Base-by-base conservation (phyloP, 2,329 filamentous ascomycete genomes). In the Fonsecaea monophora region DNA sequence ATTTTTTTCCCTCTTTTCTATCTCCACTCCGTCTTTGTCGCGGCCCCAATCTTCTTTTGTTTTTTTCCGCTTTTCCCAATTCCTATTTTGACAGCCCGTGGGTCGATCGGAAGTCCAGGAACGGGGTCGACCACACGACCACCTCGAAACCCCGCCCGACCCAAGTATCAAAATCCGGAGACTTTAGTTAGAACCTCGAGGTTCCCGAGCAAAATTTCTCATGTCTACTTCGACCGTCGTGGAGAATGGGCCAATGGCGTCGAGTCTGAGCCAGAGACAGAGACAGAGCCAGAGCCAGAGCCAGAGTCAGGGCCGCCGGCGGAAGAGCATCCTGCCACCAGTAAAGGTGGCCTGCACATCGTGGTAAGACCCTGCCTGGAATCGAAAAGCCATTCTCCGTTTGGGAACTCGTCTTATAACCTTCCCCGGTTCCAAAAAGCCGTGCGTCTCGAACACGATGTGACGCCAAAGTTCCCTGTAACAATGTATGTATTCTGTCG, bases 261-360 rank as follows among this genome's bases (percentile, higher is more conserved):
- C 53, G 30, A 45, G 35, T 25, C 55, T 2, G 25, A 25, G 25
- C 3, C 25, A 25, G 25, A 25, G 25, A 0, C 25, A 25, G 25
- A 25, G 25, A 0, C 25, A 25, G 25, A 2, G 25, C n/a, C n/a
- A 25, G 25, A 25, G 25, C 3, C 25, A 25, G 25, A 25, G 25
- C 3, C 25, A 25, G 25, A 2, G 25, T 2, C 25, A 38, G n/a
- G 13, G 55, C 38, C 35, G n/a, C 37, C 34, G 55, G n/a, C 42
- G 55, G 34, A 58, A 42, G n/a, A 38, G 25, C 15, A 40, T 38
- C 18, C n/a, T 38, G 21, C 62, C 62, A 30, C 62, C 62, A 18
- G 62, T 64, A 6, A 64, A 64, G 54, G 54, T 64, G 62, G 62
- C 62, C 37, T 64, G 62, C 42, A 58, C 55, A 15, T 64, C 62